Evolutionary conservation across 176 grass and related monocot species (phyloP).

Genomic region (Cymbopogon citratus): DNA sequence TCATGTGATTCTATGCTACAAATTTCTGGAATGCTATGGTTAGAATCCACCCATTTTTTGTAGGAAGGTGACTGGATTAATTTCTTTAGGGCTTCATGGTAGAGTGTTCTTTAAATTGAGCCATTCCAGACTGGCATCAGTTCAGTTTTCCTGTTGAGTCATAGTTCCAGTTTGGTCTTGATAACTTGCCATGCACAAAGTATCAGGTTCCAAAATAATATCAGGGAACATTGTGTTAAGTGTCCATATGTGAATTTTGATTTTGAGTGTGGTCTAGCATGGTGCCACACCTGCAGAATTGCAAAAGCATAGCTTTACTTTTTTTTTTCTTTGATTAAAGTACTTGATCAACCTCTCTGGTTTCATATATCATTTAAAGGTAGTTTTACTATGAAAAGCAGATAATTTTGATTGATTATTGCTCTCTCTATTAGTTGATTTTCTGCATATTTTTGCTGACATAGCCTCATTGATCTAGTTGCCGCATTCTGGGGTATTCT

Average conservation of each 20-base stretch:
- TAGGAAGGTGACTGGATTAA: not conserved
- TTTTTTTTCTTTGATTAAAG: not conserved
- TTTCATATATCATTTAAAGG: not conserved
- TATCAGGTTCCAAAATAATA: not conserved
- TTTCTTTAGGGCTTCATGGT: not conserved
- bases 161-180: not conserved
- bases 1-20: not conserved
- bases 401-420: not conserved
- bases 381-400: not conserved
- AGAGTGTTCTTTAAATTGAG: not conserved
- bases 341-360: not conserved
- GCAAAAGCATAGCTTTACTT: not conserved
- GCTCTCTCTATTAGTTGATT: not conserved
- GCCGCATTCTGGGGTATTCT: conserved; percentile 74
- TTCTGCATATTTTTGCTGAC: conserved; percentile 22
- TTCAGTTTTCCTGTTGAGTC: not conserved
- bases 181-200: not conserved
- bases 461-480: conserved; percentile 50
- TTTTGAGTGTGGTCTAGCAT: not conserved
- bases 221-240: too few relatives aligned
- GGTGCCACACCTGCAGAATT: not conserved
- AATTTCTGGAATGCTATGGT: not conserved
- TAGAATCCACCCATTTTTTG: not conserved
- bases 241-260: not conserved
- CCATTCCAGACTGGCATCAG: not conserved